Evolutionary conservation across 768 basidiomycete genomes (phyloP).

Genomic region (Floccularia luteovirens): DNA sequence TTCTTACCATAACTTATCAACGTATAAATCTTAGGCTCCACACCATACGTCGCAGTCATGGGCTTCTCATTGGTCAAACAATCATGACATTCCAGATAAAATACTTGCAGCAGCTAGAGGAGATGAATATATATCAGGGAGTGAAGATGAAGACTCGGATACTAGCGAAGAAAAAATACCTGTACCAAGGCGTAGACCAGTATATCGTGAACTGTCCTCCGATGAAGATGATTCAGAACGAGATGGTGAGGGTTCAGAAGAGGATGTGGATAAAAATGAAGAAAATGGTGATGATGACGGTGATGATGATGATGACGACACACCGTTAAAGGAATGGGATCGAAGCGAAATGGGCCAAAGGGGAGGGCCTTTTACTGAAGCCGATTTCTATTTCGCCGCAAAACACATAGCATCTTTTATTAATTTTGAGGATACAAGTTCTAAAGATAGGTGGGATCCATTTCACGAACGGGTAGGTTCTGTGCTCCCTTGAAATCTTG

Average conservation of each 20-base stretch:
- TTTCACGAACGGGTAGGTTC: conserved; percentile 42
- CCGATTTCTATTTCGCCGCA: conserved; percentile 55
- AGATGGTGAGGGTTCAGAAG: conserved; percentile 14
- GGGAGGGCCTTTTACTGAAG: conserved; percentile 44
- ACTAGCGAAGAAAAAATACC: conserved; percentile 14
- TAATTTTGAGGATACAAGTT: conserved; percentile 32
- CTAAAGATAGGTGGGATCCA: conserved; percentile 45
- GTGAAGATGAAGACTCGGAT: conserved; percentile 14
- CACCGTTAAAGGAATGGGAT: conserved; percentile 14
- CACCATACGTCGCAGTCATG: conserved; percentile 60
- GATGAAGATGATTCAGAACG: conserved; percentile 11
- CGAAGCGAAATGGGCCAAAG: conserved; percentile 45
- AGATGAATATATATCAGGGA: conserved; percentile 18
- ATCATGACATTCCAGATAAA: conserved; percentile 62
- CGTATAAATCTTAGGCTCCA: conserved; percentile 38
- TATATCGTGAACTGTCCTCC: conserved; percentile 14
- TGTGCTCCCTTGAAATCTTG: neutral
- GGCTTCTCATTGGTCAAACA: conserved; percentile 59
- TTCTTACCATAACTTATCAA: neutral
- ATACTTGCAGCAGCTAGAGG: conserved; percentile 39
- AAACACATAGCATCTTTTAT: conserved; percentile 45
- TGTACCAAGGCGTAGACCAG: conserved; percentile 8
- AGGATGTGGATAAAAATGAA: conserved; percentile 14
- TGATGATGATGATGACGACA: conserved; percentile 26
- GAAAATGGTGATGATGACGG: conserved; percentile 19